phyloP scores from a whole-genome alignment of 805 yeast genomes.

The Yarrowia osloensis region DNA sequence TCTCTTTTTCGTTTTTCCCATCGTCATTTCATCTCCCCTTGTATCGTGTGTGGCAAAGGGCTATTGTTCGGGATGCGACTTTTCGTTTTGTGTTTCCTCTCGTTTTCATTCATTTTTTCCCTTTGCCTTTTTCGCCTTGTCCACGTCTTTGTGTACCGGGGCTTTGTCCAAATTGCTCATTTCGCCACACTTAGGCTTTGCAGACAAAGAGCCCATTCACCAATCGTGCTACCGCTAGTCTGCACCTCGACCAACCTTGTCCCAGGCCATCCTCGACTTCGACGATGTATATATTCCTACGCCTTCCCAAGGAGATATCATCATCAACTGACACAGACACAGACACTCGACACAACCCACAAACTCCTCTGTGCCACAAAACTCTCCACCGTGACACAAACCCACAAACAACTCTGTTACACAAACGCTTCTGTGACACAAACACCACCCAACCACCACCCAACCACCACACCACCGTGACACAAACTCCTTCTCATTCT shows the following conservation, averaged over 20 bases:
- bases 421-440: too few relatives aligned
- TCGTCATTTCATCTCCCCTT: too few relatives aligned
- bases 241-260: slow-evolving; percentile 17
- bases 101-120: neutral
- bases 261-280: neutral
- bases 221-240: slow-evolving; percentile 14
- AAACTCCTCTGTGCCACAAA: too few relatives aligned
- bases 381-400: too few relatives aligned
- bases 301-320: neutral
- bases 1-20: too few relatives aligned
- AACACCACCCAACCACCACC: neutral
- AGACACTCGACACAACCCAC: too few relatives aligned
- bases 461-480: neutral
- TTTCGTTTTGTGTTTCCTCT: neutral
- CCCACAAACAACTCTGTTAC: too few relatives aligned
- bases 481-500: neutral
- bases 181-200: neutral
- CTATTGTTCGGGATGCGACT: too few relatives aligned
- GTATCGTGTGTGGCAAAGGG: too few relatives aligned
- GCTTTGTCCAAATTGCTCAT: slow-evolving; percentile 25
- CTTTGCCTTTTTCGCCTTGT: neutral
- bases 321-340: too few relatives aligned
- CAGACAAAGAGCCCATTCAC: slow-evolving; percentile 13
- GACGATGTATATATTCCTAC: slow-evolving; percentile 14
- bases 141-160: neutral